A percentile compares a stretch with the other conserved stretches of the same genome.
Evolutionary conservation across 805 yeast species (phyloP).

Genomic region (Pichia insulana): DNA sequence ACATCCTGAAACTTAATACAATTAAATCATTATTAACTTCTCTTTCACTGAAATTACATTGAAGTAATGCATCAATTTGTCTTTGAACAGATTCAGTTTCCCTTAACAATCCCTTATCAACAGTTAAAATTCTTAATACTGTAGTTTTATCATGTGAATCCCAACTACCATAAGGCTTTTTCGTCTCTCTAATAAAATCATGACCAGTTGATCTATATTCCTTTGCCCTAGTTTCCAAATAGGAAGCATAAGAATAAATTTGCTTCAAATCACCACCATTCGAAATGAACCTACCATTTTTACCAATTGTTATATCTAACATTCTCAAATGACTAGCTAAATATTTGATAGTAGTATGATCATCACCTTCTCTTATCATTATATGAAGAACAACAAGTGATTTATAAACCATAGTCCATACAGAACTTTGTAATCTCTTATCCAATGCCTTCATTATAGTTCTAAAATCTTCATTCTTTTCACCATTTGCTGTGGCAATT

Average conservation of each 20-base stretch:
- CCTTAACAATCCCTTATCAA: conserved; percentile 73
- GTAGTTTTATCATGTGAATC: conserved; percentile 41
- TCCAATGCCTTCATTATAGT: conserved; percentile 61
- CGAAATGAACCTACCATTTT: conserved; percentile 22
- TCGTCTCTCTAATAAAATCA: conserved; percentile 73
- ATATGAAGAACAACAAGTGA: conserved; percentile 77
- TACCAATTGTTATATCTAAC: conserved; percentile 37
- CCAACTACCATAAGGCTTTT: conserved; percentile 23
- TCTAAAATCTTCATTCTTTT: conserved; percentile 44
- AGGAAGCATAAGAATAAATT: conserved; percentile 60
- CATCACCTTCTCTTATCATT: conserved; percentile 87
- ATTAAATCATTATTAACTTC: conserved; percentile 82
- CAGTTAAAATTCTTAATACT: conserved; percentile 52
- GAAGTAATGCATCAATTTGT: conserved; percentile 68
- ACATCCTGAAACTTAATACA: conserved; percentile 74
- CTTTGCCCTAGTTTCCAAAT: conserved; percentile 57
- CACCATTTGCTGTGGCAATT: conserved; percentile 51
- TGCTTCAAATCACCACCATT: conserved; percentile 44
- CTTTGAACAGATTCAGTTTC: conserved; percentile 79
- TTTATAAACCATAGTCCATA: conserved; percentile 91
- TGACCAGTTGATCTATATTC: conserved; percentile 56
- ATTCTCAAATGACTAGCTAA: conserved; percentile 52
- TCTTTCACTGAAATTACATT: conserved; percentile 65
- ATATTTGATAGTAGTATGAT: conserved; percentile 61
- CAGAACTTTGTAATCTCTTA: conserved; percentile 58